These are phyloP conservation scores for Microcyclospora tardicrescens DNA, from an alignment of 2,329 filamentous ascomycete genomes.

Conservation along the genomic window DNA sequence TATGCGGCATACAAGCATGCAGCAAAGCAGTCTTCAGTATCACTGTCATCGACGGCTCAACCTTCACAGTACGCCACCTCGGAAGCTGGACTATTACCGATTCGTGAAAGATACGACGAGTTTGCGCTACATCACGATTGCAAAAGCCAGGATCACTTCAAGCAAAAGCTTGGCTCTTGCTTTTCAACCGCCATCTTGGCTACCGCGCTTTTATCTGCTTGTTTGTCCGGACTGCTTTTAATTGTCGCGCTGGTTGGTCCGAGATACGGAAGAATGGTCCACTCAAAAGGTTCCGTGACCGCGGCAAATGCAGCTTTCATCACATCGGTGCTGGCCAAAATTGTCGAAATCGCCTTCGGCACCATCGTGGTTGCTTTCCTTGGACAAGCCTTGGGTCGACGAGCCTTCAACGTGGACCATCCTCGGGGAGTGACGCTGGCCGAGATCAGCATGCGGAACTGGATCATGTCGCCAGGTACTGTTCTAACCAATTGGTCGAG, in stretches of 20 bases:
- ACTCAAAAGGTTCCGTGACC: constrained; percentile 37
- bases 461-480: constrained; percentile 47
- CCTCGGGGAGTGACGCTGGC: constrained; percentile 54
- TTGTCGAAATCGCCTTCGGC: constrained; percentile 65
- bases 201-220: constrained; percentile 49
- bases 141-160: constrained; percentile 8
- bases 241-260: constrained; percentile 49
- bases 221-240: constrained; percentile 54
- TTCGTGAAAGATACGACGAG: constrained; percentile 12
- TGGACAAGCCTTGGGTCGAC: constrained; percentile 60
- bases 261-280: constrained; percentile 47
- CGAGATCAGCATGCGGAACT: constrained; percentile 65
- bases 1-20: constrained; percentile 6
- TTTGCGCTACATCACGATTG: constrained; percentile 14
- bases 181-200: constrained; percentile 30
- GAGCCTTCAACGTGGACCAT: constrained; percentile 45
- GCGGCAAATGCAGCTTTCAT: constrained; percentile 55
- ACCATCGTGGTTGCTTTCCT: constrained; percentile 63
- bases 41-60: no score
- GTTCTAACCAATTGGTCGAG: constrained; percentile 57
- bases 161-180: constrained; percentile 26
- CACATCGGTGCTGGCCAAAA: constrained; percentile 58
- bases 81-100: constrained; percentile 13
- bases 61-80: constrained; percentile 13
- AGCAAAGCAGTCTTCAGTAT: constrained; percentile 1